A percentile compares a stretch with the other conserved stretches of the same genome.
phyloP scores from a whole-genome alignment of 441 rosid genomes.

The Iberis amara region DNA sequence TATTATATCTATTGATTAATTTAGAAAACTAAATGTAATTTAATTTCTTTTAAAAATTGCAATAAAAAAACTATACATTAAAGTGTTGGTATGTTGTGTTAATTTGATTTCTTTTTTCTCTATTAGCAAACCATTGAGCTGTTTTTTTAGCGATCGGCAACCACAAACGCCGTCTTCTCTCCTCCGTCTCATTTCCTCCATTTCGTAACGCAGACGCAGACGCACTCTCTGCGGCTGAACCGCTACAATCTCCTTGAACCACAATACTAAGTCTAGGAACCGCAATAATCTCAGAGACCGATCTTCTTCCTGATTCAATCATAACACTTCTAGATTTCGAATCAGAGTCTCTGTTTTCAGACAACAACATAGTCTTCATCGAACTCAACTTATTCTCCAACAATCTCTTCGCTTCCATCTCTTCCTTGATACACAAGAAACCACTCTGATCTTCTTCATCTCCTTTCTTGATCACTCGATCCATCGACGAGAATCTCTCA shows the following conservation, averaged over 20 bases:
- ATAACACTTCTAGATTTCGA: constrained; percentile 32
- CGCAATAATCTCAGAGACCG: constrained; percentile 75
- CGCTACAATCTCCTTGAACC: constrained; percentile 26
- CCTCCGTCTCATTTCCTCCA: constrained; percentile 36
- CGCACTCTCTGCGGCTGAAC: constrained; percentile 28
- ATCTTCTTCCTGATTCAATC: constrained; percentile 43
- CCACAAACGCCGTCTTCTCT: constrained; percentile 62
- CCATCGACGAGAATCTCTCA: constrained; percentile 43
- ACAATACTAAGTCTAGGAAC: constrained; percentile 42
- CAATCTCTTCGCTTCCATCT: constrained; percentile 46
- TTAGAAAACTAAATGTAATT: constrained; percentile 1
- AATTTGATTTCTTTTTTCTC: constrained; percentile 46
- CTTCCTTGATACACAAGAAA: constrained; percentile 42
- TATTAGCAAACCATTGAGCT: constrained; percentile 69
- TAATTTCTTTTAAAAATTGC: neutral
- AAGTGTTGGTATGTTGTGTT: constrained; percentile 33
- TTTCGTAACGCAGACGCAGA: constrained; percentile 25
- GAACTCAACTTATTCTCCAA: constrained; percentile 39
- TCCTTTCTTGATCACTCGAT: constrained; percentile 5
- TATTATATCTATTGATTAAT: neutral
- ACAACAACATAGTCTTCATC: constrained; percentile 18
- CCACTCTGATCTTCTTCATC: constrained; percentile 31
- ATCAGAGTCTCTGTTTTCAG: constrained; percentile 32
- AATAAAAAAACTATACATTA: constrained; percentile 29
- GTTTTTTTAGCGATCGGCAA: constrained; percentile 75